Conservation (phyloP, 345 rosid species). For the Brassica juncea region DNA sequence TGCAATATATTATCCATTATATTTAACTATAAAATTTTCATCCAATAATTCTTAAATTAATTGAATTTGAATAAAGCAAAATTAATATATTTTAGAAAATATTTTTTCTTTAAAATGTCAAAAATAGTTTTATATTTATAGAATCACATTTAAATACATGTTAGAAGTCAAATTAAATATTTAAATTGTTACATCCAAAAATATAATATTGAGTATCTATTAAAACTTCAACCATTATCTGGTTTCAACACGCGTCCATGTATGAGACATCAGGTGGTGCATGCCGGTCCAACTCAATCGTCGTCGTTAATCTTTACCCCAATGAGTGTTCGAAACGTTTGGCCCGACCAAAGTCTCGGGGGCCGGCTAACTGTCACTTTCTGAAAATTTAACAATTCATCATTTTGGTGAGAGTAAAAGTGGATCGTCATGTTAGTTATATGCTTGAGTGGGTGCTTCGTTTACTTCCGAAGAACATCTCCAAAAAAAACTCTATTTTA, state of each 20-base stretch:
- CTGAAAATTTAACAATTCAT: neutral
- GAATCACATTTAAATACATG: neutral
- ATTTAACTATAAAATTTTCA: neutral
- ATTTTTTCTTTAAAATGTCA: neutral
- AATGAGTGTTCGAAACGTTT: conserved; percentile 29
- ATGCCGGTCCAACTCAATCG: conserved; percentile 20
- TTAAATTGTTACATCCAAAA: neutral
- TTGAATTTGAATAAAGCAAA: neutral
- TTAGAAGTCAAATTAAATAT: neutral
- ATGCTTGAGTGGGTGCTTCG: conserved; percentile 20
- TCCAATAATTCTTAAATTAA: neutral
- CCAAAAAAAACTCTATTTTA: too few relatives aligned
- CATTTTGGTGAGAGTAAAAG: conserved; percentile 3
- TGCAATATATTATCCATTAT: neutral
- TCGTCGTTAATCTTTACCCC: conserved; percentile 16
- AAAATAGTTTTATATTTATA: too few relatives aligned
- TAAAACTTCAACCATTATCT: conserved; percentile 8
- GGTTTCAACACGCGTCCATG: conserved; percentile 18
- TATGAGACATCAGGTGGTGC: conserved; percentile 22
- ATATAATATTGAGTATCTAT: neutral
- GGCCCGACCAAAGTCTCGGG: conserved; percentile 20
- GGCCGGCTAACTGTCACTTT: conserved; percentile 26
- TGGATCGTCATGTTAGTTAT: conserved; percentile 14
- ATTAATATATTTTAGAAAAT: too few relatives aligned
- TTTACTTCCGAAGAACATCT: neutral